phyloP scores from a whole-genome alignment of 352 stramenopile genomes.

The Pythium vanterpoolii region DNA sequence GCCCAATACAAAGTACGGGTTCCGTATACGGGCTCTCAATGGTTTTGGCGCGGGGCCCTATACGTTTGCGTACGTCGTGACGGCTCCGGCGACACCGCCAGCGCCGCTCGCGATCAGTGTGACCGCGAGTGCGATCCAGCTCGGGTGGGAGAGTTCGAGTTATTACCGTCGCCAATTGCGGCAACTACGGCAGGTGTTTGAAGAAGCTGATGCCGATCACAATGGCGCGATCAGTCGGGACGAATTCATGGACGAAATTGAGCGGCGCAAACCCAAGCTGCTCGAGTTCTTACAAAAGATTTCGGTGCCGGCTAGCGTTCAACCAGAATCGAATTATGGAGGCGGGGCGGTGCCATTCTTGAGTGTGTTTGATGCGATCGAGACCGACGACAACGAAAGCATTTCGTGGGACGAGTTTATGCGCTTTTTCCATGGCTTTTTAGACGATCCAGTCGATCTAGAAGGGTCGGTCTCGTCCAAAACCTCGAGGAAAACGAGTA shows the following conservation, averaged over 20 bases:
- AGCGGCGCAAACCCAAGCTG: constrained; percentile 67
- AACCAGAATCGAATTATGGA: background rate
- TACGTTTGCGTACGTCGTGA: constrained; percentile 85
- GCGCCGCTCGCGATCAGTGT: constrained; percentile 63
- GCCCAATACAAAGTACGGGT: constrained; percentile 89
- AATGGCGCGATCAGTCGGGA: constrained; percentile 78
- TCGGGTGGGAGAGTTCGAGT: constrained; percentile 73
- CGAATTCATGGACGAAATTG: constrained; percentile 85
- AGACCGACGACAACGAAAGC: constrained; percentile 87
- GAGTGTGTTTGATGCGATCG: constrained; percentile 87
- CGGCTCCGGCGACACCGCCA: constrained; percentile 61
- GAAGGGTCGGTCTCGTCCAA: constrained; percentile 17
- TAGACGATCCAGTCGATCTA: constrained; percentile 33
- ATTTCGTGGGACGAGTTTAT: constrained; percentile 87
- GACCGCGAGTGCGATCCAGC: constrained; percentile 62
- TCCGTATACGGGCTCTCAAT: constrained; percentile 88
- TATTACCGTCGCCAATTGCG: constrained; percentile 63
- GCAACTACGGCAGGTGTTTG: constrained; percentile 82
- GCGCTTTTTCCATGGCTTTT: constrained; percentile 63
- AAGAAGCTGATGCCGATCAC: constrained; percentile 66
- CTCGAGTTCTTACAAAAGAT: constrained; percentile 76
- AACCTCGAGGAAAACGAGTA: background rate
- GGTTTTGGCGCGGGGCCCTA: constrained; percentile 87
- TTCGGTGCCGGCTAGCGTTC: constrained; percentile 15
- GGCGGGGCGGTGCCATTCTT: constrained; percentile 23